A percentile compares a stretch with the other conserved stretches of the same genome.
Evolutionary conservation across 257 asterid species (phyloP).

Genomic region (Echium plantagineum): DNA sequence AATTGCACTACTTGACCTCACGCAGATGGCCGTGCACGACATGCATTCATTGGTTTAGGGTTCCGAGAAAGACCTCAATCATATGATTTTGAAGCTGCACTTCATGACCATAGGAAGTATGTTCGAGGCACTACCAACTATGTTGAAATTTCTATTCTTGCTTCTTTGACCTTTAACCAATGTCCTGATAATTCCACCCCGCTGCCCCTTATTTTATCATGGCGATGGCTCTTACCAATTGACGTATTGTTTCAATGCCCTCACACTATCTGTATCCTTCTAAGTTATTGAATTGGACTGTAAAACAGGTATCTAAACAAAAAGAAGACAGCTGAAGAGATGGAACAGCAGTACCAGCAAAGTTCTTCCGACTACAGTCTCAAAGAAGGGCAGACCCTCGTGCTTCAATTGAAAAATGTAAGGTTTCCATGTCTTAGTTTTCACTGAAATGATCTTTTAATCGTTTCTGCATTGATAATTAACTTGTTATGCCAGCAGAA

Average conservation of each 20-base stretch:
- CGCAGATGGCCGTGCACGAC: slow-evolving; percentile 87
- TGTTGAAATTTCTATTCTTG: background rate
- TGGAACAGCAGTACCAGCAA: slow-evolving; percentile 87
- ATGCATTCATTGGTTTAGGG: slow-evolving; percentile 97
- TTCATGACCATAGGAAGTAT: slow-evolving; percentile 98
- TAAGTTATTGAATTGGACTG: slow-evolving; percentile 10
- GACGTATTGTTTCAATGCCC: no score
- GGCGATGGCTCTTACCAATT: no score
- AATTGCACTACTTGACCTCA: background rate
- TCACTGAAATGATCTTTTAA: background rate
- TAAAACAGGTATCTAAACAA: slow-evolving; percentile 70
- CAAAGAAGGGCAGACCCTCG: slow-evolving; percentile 91
- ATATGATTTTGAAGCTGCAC: slow-evolving; percentile 97
- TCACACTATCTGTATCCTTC: background rate
- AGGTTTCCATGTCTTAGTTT: slow-evolving; percentile 8
- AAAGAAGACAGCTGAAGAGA: slow-evolving; percentile 94
- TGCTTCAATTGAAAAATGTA: slow-evolving; percentile 80
- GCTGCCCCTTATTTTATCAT: background rate
- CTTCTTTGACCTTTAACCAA: background rate
- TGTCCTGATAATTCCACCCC: background rate
- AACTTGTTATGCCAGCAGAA: slow-evolving; percentile 30
- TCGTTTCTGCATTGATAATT: background rate
- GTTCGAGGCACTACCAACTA: slow-evolving; percentile 8
- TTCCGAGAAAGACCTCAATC: slow-evolving; percentile 98
- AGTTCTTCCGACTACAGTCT: slow-evolving; percentile 84